Base-by-base conservation (phyloP, 2,329 filamentous ascomycete species). In the Pseudopithomyces maydicus region DNA sequence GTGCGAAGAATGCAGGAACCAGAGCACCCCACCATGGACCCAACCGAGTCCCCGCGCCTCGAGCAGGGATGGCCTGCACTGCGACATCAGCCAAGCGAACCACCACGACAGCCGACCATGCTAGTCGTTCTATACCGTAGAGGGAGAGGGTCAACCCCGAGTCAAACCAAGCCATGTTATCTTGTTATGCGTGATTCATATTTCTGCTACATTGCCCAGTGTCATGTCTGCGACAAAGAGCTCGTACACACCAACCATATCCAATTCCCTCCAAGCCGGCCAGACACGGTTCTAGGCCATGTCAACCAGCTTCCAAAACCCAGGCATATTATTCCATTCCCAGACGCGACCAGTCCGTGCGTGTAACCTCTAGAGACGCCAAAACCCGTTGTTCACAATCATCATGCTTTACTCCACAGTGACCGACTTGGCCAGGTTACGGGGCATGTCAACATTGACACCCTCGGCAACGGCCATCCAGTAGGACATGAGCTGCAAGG, bases 381-480 rank as follows among this genome's bases (percentile, higher is more conserved):
- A 64, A 59, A 55, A 52, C 59, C 57, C 59, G 63, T 45, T 23
- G 42, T 35, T 42, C 53, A 61, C 41, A 58, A 48, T 43, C 41
- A 57, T 45, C 56, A 41, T 44, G 55, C 56, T 74, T 84, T 94
- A 99, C 87, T 99, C 95, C 68, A 99, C 95, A 63, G 95, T 99
- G 64, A 99, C 95, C 63, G 92, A 97, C 88, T 99, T 99, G 78
- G 95, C 95, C 81, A 99, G 82, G 84, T 99, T 99, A 74, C 95
- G 90, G 56, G 95, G 95, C 87, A 98, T 98, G 77, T 99, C 95
- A 58, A 99, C 95, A 77, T 99, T 98, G 66, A 97, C 84, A 51
- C 93, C 94, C 82, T 97, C 95, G 66, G 90, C 90, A 71, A 99
- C 94, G 53, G 95, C 95, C 64, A 99, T 88, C 94, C 95, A 98